These are phyloP conservation scores for Magnaporthales sp. DNA, from an alignment of 2,329 filamentous ascomycete genomes.

Conservation along the genomic window DNA sequence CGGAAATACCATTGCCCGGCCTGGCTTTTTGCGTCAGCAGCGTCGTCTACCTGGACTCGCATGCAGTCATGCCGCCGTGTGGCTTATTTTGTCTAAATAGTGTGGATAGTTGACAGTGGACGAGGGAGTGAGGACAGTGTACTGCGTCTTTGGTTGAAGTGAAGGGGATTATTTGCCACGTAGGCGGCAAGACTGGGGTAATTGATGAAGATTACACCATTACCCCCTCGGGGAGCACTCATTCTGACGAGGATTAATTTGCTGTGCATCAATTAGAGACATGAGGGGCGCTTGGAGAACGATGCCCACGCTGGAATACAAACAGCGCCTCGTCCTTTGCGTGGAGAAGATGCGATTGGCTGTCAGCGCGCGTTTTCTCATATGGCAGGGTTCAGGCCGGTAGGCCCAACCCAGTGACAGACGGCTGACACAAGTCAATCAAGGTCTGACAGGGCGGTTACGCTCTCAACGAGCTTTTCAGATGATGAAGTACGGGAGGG, in stretches of 20 bases:
- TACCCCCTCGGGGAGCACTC: neutral
- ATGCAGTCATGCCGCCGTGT: neutral
- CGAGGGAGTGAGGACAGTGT: neutral
- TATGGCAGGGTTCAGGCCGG: neutral
- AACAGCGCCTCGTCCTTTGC: constrained; percentile 58
- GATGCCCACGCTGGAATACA: constrained; percentile 48
- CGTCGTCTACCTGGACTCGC: neutral
- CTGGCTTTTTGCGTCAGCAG: neutral
- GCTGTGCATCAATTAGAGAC: neutral
- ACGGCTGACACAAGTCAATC: neutral
- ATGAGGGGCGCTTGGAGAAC: constrained; percentile 15
- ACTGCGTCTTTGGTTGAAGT: neutral
- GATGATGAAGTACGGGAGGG: neutral
- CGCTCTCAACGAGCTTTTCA: neutral
- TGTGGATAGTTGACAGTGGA: neutral
- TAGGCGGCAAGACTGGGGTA: neutral
- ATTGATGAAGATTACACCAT: neutral
- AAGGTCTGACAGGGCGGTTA: neutral
- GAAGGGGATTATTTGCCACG: neutral
- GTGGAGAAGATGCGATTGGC: neutral
- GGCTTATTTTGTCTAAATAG: neutral
- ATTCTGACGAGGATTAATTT: neutral
- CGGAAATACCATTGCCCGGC: neutral
- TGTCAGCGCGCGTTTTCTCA: neutral
- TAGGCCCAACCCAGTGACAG: neutral